Evolutionary conservation across 768 basidiomycete genomes (phyloP), one percentile per base, ranked within the genome.

Genomic region (Galerina sulciceps): DNA sequence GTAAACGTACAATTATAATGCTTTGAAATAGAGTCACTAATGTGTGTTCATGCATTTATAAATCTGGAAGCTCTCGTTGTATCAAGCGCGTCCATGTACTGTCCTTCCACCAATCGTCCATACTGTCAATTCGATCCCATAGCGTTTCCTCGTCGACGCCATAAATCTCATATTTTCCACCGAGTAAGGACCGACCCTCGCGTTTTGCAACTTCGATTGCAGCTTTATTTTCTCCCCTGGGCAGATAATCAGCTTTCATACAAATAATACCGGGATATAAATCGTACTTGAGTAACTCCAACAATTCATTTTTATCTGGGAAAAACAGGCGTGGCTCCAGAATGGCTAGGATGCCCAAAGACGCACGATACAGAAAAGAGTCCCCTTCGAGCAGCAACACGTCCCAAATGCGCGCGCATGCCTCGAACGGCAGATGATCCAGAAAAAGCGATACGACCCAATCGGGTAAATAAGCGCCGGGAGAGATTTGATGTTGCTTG

Each of bases 31-130:
- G 6, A 51, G 37, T 40, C 31, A 51, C 37, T 38, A 13, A 51
- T 53, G 14, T 42, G 40, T 42, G 40, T 42, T 42, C 40, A 42
- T 13, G 52, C 38, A 43, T 14, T 53, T 65, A 84, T 56, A 80
- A 57, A 74, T 95, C 94, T n/a, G 93, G 93, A 54, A 95, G 73
- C 72, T 96, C 93, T 69, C 94, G 80, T 62, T 88, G 86, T 66
- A 93, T 85, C 54, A 96, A 74, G 58, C 94, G 78, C 38, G 79
- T 85, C 93, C 93, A 96, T 49, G 93, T 96, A 60, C 86, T 91
- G 67, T 94, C 92, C 68, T 86, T 93, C 94, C 94, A 96, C 93
- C 91, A 93, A 40, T 93, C 92, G 17, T 90, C 86, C 88, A 94
- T 90, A 51, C 80, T 79, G 61, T 89, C 84, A 36, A 96, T 88